phyloP scores from a whole-genome alignment of 2,329 filamentous ascomycete species.

The Aplosporella prunicola region DNA sequence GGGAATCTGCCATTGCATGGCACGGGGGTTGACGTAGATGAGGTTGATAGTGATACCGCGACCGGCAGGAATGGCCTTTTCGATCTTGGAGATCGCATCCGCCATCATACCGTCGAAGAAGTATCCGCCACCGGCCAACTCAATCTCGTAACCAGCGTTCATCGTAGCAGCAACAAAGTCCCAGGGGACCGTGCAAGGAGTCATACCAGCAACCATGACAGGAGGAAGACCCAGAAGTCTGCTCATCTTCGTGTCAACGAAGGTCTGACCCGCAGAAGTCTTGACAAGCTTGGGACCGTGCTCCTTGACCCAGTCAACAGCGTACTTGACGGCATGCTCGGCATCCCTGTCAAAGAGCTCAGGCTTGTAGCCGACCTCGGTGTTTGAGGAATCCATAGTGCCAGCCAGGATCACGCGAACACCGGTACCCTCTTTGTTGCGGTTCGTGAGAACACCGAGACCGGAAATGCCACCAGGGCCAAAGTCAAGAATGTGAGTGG shows the following conservation, averaged over 20 bases:
- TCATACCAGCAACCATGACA: conserved; percentile 42
- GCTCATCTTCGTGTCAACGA: conserved; percentile 75
- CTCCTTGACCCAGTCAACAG: conserved; percentile 95
- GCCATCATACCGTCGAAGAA: conserved; percentile 37
- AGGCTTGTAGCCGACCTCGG: conserved; percentile 93
- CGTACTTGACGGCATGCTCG: conserved; percentile 88
- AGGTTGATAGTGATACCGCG: conserved; percentile 45
- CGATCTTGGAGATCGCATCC: conserved; percentile 38
- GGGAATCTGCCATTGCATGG: conserved; percentile 45
- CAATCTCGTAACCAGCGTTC: conserved; percentile 42
- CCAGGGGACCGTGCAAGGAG: conserved; percentile 37
- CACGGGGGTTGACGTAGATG: conserved; percentile 45
- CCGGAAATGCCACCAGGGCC: conserved; percentile 95
- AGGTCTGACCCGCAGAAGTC: conserved; percentile 80
- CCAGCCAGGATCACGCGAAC: conserved; percentile 94
- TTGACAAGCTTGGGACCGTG: conserved; percentile 87
- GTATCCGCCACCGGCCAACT: conserved; percentile 43
- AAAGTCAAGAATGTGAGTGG: conserved; percentile 93
- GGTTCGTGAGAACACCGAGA: conserved; percentile 89
- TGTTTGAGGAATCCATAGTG: conserved; percentile 79
- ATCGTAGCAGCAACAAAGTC: conserved; percentile 46
- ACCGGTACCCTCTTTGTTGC: conserved; percentile 97
- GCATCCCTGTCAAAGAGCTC: conserved; percentile 96
- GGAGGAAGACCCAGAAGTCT: conserved; percentile 38
- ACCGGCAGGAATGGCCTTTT: conserved; percentile 35